Conservation (phyloP, 116 monocot genomes). For the Zostera marina region DNA sequence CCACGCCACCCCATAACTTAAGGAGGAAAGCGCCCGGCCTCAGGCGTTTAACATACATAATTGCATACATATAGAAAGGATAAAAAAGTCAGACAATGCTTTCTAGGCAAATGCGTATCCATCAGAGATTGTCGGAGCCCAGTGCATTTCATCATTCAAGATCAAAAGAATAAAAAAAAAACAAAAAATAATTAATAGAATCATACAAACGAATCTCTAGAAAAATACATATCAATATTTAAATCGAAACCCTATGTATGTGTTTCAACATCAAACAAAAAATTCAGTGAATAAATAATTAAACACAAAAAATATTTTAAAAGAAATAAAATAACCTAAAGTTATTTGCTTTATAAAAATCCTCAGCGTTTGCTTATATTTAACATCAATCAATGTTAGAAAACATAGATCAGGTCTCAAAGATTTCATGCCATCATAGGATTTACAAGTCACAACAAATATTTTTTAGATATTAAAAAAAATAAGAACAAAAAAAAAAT, state of each 20-base stretch:
- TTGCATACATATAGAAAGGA: not conserved
- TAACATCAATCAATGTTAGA: conserved; percentile 3
- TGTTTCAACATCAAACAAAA: conserved; percentile 22
- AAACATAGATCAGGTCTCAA: conserved; percentile 20
- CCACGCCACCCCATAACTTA: conserved; percentile 10
- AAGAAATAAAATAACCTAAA: too few species aligned
- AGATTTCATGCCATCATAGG: conserved; percentile 18
- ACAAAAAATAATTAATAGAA: too few species aligned
- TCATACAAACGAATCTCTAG: too few species aligned
- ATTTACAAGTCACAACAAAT: not conserved
- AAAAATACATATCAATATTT: conserved; percentile 14
- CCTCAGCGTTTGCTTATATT: conserved; percentile 21
- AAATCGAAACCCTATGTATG: conserved; percentile 28
- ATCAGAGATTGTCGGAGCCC: conserved; percentile 21
- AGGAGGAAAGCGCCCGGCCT: conserved; percentile 11
- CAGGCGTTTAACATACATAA: not conserved
- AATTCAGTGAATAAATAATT: too few species aligned
- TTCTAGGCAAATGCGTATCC: conserved; percentile 26
- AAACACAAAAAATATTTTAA: too few species aligned
- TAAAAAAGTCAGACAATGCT: conserved; percentile 19
- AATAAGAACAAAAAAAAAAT: not conserved
- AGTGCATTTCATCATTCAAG: conserved; percentile 24
- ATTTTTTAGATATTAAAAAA: not conserved
- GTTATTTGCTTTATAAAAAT: too few species aligned
- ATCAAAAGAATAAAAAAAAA: not conserved